Evolutionary conservation across 805 yeast genomes (phyloP).

Genomic region (Sungouiozyma ichnusensis): DNA sequence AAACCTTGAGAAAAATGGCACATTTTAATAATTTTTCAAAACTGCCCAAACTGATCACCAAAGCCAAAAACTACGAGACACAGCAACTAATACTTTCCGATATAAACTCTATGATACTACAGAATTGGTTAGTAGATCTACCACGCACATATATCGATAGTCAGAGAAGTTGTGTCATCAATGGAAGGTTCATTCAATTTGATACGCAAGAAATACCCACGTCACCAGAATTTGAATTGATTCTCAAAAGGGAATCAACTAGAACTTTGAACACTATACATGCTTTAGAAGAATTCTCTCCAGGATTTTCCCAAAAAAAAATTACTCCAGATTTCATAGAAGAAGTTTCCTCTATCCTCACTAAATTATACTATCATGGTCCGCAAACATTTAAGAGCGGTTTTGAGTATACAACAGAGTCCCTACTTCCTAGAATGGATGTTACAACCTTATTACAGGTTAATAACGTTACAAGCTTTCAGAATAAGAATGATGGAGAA

Average conservation of each 20-base stretch:
- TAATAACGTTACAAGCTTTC: conserved; percentile 14
- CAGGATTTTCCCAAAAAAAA: conserved; percentile 9
- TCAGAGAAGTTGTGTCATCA: conserved; percentile 35
- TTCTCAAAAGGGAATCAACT: conserved; percentile 38
- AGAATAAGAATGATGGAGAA: conserved; percentile 24
- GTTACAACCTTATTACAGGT: conserved; percentile 22
- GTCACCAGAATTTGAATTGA: conserved; percentile 26
- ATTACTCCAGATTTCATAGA: conserved; percentile 39
- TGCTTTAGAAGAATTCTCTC: conserved; percentile 17
- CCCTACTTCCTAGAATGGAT: conserved; percentile 39
- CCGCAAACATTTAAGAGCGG: conserved; percentile 18
- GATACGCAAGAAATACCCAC: conserved; percentile 18
- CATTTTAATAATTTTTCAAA: not conserved
- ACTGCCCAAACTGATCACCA: not conserved
- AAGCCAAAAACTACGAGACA: conserved; percentile 3
- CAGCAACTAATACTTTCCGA: not conserved
- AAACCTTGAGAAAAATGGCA: conserved; percentile 4
- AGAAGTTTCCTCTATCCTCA: conserved; percentile 32
- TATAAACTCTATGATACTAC: conserved; percentile 2
- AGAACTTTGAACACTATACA: conserved; percentile 33
- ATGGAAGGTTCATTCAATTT: conserved; percentile 42
- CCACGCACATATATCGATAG: conserved; percentile 17
- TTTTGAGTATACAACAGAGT: conserved; percentile 33
- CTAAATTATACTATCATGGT: conserved; percentile 34
- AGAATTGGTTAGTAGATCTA: conserved; percentile 22